These are phyloP conservation scores for Ceratocystis ficicola DNA, from an alignment of 2,329 filamentous ascomycete species.

Conservation along the genomic window DNA sequence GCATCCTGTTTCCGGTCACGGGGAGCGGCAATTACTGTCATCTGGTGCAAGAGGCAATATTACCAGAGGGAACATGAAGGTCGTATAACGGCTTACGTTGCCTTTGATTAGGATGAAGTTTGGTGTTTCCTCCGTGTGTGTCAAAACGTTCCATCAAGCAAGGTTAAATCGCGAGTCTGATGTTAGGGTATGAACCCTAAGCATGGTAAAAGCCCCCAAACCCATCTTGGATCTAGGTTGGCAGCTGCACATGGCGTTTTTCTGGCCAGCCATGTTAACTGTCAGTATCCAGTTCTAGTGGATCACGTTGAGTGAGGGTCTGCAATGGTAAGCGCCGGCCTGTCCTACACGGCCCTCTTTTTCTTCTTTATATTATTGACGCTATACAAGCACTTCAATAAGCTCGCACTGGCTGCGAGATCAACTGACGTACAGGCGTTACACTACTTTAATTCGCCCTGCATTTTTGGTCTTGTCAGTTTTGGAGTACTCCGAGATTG, in stretches of 20 bases:
- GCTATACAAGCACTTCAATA: neutral
- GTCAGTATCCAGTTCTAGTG: too few species aligned
- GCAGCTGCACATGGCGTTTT: too few species aligned
- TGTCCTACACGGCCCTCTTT: too few species aligned
- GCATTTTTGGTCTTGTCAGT: neutral
- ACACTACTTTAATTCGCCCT: neutral
- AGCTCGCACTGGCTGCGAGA: neutral
- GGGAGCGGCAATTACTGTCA: neutral
- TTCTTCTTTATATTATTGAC: too few species aligned
- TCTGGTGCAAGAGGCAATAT: neutral
- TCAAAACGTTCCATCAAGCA: neutral
- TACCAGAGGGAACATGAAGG: too few species aligned
- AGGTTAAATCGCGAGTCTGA: neutral
- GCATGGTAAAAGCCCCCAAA: too few species aligned
- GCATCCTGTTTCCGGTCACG: neutral
- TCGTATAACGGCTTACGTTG: neutral
- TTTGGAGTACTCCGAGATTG: neutral
- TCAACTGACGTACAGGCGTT: neutral
- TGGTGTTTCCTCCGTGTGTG: constrained; percentile 9
- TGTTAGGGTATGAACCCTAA: neutral
- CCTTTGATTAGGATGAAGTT: neutral
- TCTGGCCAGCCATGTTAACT: too few species aligned
- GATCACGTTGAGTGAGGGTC: too few species aligned
- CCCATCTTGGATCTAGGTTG: neutral
- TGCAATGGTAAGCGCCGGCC: too few species aligned